phyloP scores from a whole-genome alignment of 2,329 filamentous ascomycete genomes.

The Juglanconis juglandina region DNA sequence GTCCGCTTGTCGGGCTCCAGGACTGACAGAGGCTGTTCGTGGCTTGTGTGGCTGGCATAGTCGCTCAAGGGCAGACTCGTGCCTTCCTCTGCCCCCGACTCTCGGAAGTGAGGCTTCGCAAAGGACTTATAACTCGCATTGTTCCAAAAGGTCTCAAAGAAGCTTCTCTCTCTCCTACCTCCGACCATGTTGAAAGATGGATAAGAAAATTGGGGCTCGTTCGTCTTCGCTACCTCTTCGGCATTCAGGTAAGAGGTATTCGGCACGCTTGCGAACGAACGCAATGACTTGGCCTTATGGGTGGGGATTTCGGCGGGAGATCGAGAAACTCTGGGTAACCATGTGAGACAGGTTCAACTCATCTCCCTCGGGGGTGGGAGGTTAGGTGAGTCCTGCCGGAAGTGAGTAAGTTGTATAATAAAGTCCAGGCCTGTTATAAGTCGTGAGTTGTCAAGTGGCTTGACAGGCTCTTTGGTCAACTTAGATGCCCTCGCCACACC shows the following conservation, averaged over 20 bases:
- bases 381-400: no score
- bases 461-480: not conserved
- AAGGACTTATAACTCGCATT: conserved; percentile 2
- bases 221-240: no score
- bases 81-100: not conserved
- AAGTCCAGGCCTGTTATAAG: not conserved
- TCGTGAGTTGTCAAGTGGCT: not conserved
- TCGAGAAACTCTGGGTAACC: not conserved
- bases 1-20: conserved; percentile 11
- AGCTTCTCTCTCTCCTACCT: not conserved
- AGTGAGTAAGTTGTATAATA: not conserved
- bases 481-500: not conserved
- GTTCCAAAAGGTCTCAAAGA: conserved; percentile 5
- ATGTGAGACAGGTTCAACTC: not conserved
- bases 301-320: not conserved
- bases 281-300: not conserved
- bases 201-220: not conserved
- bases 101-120: conserved; percentile 6
- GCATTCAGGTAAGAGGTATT: not conserved
- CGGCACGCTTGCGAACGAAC: not conserved
- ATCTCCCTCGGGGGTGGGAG: not conserved
- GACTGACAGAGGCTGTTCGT: not conserved
- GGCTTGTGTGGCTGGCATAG: not conserved
- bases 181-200: not conserved
- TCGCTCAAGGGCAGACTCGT: conserved; percentile 4